Base-by-base conservation (phyloP, 1,139 yeast species). In the Williopsis jadinii region DNA sequence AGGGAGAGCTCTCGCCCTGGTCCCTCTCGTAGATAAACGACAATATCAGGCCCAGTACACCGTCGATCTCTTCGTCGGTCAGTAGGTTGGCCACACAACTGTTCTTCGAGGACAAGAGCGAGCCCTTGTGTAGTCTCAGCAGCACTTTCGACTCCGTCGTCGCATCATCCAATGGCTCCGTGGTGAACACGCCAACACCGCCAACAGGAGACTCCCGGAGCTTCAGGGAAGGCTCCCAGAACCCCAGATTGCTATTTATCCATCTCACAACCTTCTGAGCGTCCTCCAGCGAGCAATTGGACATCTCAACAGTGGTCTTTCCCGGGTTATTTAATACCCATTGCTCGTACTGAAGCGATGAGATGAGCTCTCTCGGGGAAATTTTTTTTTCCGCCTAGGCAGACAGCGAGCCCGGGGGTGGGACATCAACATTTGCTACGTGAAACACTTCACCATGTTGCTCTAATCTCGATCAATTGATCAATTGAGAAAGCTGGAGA, bases 101-200 rank as follows among this genome's bases (percentile, higher is more conserved):
- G 51, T 75, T 82, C 44, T 75, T 72, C 0, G 77, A 69, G 6
- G 84, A 71, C 33, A 81, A 63, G 2, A 81, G 63, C 39, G 73
- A 68, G 3, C 66, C 55, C 55, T 82, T 82, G 19, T 61, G 63
- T 1, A 64, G 49, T 39, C 71, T 56, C 27, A 71, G 48, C 1
- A 72, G 47, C 5, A 66, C 49, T 5, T 57, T 54, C 11, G 54
- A 50, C 11, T 54, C 56, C 3, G 41, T 37, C 8, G 36, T 14
- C 11, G 59, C 59, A 8, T 26, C 32, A 9, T 59, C 55, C 12
- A 75, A 58, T 36, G 66, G 66, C 41, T 59, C 52, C 35, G 59
- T 60, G 8, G 84, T 78, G 59, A 82, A 84, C 1, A 87, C 94
- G 4, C 95, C 95, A 4, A 78, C 53, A 0, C 95, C 95, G 2